Conservation (phyloP, 768 basidiomycete species). For the Collybia nuda region DNA sequence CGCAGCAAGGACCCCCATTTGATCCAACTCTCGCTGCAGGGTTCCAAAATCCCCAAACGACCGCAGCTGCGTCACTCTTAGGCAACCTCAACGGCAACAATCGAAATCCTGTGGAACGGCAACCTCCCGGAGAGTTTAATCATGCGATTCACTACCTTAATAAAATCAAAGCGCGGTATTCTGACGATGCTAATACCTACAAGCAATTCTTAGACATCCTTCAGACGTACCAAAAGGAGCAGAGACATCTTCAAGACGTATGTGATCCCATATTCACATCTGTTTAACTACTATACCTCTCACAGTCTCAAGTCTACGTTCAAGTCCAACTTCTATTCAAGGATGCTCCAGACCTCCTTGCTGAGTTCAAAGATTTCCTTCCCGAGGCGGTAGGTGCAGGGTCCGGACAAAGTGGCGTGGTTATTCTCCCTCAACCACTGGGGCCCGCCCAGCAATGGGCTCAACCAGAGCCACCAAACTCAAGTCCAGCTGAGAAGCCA, state of each 20-base stretch:
- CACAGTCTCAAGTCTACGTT: slow-evolving; percentile 71
- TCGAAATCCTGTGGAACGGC: slow-evolving; percentile 48
- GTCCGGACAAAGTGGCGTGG: slow-evolving; percentile 37
- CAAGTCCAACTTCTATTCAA: slow-evolving; percentile 83
- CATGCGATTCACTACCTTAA: slow-evolving; percentile 97
- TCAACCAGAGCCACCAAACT: slow-evolving; percentile 34
- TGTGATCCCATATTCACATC: slow-evolving; percentile 26
- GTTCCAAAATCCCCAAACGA: slow-evolving; percentile 44
- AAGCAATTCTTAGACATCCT: slow-evolving; percentile 88
- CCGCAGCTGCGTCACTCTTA: slow-evolving; percentile 66
- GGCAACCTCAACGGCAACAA: slow-evolving; percentile 56
- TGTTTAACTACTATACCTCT: slow-evolving; percentile 3
- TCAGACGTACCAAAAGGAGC: slow-evolving; percentile 86
- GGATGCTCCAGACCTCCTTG: slow-evolving; percentile 75
- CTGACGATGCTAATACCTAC: slow-evolving; percentile 88
- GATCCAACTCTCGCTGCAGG: slow-evolving; percentile 47
- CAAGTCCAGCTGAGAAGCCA: slow-evolving; percentile 36
- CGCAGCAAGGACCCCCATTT: slow-evolving; percentile 30
- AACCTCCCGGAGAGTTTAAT: slow-evolving; percentile 73
- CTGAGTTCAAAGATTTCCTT: slow-evolving; percentile 81
- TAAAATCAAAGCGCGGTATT: slow-evolving; percentile 94
- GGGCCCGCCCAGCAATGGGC: slow-evolving; percentile 36
- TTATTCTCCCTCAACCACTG: slow-evolving; percentile 50
- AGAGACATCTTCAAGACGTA: slow-evolving; percentile 70
- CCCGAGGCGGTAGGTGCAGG: slow-evolving; percentile 56